A percentile compares a stretch with the other conserved stretches of the same genome.
phyloP scores from a whole-genome alignment of 805 yeast species.

The Diddensiella santjacobensis region DNA sequence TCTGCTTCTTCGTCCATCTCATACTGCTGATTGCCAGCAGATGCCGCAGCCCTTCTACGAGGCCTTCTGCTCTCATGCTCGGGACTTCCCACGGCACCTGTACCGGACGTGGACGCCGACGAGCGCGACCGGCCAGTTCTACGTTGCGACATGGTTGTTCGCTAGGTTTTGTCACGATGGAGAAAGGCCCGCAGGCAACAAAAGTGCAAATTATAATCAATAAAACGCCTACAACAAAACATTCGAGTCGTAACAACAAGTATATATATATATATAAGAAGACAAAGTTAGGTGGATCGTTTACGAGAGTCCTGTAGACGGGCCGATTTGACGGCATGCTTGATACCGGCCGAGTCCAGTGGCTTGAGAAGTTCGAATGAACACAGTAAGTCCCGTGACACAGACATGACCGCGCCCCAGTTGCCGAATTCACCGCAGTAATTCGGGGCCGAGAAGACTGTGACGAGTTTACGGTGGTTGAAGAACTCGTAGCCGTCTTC shows the following conservation, averaged over 20 bases:
- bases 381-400: constrained; percentile 80
- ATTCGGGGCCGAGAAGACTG: constrained; percentile 66
- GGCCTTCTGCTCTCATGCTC: background rate
- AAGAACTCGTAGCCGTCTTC: constrained; percentile 72
- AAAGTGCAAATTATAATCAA: no score
- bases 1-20: background rate
- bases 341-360: constrained; percentile 1
- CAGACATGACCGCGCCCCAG: constrained; percentile 97
- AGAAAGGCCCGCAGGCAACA: no score
- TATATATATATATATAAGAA: no score
- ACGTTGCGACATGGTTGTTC: background rate
- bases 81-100: background rate
- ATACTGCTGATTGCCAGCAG: background rate
- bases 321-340: background rate
- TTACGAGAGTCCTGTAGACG: background rate
- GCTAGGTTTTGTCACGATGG: no score
- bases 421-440: constrained; percentile 75
- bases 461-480: constrained; percentile 62
- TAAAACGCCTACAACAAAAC: no score
- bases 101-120: background rate
- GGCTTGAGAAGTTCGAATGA: constrained; percentile 90
- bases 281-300: background rate
- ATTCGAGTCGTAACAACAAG: no score
- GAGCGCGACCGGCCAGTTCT: background rate
- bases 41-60: background rate